Conservation (phyloP, 352 stramenopile genomes). For the Phytophthora pluvialis region DNA sequence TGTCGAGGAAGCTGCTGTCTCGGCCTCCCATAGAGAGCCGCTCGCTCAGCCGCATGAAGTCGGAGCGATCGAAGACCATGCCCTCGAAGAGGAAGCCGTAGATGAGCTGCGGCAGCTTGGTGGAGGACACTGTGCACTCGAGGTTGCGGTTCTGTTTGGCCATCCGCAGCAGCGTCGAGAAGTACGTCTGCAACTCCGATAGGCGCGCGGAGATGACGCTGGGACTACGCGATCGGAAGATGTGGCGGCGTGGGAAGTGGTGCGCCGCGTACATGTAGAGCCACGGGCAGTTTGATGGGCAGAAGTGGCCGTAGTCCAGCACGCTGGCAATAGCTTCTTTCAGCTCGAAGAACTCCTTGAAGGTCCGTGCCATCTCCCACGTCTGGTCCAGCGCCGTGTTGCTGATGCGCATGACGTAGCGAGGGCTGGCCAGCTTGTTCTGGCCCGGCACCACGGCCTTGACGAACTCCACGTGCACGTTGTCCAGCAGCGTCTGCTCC, state of each 20-base stretch:
- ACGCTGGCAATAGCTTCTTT: slow-evolving; percentile 65
- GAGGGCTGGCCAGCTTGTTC: slow-evolving; percentile 68
- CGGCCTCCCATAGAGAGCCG: slow-evolving; percentile 43
- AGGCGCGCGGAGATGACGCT: slow-evolving; percentile 69
- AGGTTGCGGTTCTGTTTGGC: slow-evolving; percentile 68
- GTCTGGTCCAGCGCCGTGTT: slow-evolving; percentile 70
- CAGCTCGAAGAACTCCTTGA: slow-evolving; percentile 82
- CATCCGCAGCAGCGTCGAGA: slow-evolving; percentile 68
- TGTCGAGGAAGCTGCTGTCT: slow-evolving; percentile 43
- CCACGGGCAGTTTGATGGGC: slow-evolving; percentile 81
- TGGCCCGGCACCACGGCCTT: slow-evolving; percentile 76
- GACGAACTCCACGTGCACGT: slow-evolving; percentile 80
- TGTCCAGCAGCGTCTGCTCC: slow-evolving; percentile 75
- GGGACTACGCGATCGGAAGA: slow-evolving; percentile 74
- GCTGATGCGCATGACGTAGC: slow-evolving; percentile 82
- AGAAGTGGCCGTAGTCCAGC: slow-evolving; percentile 84
- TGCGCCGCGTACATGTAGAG: slow-evolving; percentile 83
- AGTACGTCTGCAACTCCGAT: slow-evolving; percentile 67
- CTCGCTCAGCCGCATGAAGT: slow-evolving; percentile 74
- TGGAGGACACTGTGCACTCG: slow-evolving; percentile 63
- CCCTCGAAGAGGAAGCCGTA: slow-evolving; percentile 86
- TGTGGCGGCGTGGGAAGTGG: slow-evolving; percentile 77
- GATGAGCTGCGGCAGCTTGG: slow-evolving; percentile 68
- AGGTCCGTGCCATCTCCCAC: slow-evolving; percentile 84
- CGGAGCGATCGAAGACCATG: slow-evolving; percentile 79